Conservation (phyloP, 2,329 filamentous ascomycete genomes). For the Penicillium sp. region DNA sequence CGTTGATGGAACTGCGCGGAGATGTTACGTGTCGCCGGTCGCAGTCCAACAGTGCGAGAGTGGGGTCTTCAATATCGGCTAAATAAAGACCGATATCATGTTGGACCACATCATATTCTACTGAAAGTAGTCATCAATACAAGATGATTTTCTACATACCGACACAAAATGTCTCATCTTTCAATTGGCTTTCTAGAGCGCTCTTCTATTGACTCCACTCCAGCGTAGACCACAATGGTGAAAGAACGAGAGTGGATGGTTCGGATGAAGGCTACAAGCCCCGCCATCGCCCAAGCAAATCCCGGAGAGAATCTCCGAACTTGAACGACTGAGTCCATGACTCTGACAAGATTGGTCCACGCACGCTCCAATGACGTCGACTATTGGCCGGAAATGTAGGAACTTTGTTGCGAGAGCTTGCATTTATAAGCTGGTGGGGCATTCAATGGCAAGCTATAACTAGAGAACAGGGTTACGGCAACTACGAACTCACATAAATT, state of each 20-base stretch:
- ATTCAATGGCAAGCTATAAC: too few species aligned
- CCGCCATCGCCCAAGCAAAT: too few species aligned
- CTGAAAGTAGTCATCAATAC: neutral
- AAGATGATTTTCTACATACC: neutral
- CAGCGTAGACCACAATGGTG: too few species aligned
- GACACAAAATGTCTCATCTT: neutral
- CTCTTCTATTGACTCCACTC: too few species aligned
- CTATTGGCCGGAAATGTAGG: neutral
- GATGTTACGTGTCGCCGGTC: neutral
- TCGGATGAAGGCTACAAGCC: too few species aligned
- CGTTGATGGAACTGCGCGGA: neutral
- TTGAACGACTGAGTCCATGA: too few species aligned
- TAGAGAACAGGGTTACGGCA: neutral
- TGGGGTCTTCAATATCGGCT: neutral
- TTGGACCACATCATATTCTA: neutral
- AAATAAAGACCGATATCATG: neutral
- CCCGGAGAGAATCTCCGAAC: too few species aligned
- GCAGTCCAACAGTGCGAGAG: neutral
- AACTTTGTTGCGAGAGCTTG: neutral
- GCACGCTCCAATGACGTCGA: too few species aligned
- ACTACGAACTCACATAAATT: neutral
- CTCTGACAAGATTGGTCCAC: too few species aligned
- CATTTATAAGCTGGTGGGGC: slow-evolving; percentile 13
- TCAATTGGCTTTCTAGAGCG: too few species aligned
- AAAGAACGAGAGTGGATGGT: too few species aligned